Percentiles rank a stretch among this genome's conserved stretches.
These are phyloP conservation scores for Daphne laureola DNA, from an alignment of 441 rosid genomes.

Conservation along the genomic window DNA sequence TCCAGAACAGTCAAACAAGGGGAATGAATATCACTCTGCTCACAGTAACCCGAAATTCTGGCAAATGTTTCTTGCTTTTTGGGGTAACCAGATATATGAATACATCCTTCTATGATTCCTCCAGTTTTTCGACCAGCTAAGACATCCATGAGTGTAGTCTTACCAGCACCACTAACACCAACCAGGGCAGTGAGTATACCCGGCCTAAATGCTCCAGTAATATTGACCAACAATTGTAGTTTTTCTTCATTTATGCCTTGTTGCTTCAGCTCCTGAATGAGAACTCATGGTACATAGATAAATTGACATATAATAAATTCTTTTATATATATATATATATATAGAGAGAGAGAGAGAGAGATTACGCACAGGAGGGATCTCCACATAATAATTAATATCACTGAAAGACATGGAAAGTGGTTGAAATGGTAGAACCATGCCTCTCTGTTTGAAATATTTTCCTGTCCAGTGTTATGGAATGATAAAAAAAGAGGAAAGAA, in stretches of 20 bases:
- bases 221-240: constrained; percentile 75
- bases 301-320: constrained; percentile 6
- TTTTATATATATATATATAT: constrained; percentile 3
- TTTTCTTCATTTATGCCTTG: constrained; percentile 79
- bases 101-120: constrained; percentile 73
- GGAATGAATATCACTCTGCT: constrained; percentile 93
- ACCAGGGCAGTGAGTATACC: constrained; percentile 89
- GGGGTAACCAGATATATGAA: constrained; percentile 77
- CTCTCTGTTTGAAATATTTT: constrained; percentile 74
- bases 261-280: constrained; percentile 79
- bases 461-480: constrained; percentile 37
- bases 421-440: constrained; percentile 98
- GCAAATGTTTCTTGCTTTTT: constrained; percentile 95
- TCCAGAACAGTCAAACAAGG: constrained; percentile 87
- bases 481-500: constrained; percentile 7
- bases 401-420: constrained; percentile 87
- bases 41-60: constrained; percentile 92
- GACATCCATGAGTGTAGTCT: constrained; percentile 98
- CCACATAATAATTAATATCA: constrained; percentile 81
- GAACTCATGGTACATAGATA: constrained; percentile 5
- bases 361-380: constrained; percentile 70
- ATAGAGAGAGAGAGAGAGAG: constrained; percentile 8
- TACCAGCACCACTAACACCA: constrained; percentile 97
- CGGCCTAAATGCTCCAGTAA: constrained; percentile 93
- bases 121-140: constrained; percentile 97